Percentiles rank a stretch among this genome's conserved stretches.
Conservation (phyloP, 2,329 filamentous ascomycete genomes). For the Apiospora koreana region DNA sequence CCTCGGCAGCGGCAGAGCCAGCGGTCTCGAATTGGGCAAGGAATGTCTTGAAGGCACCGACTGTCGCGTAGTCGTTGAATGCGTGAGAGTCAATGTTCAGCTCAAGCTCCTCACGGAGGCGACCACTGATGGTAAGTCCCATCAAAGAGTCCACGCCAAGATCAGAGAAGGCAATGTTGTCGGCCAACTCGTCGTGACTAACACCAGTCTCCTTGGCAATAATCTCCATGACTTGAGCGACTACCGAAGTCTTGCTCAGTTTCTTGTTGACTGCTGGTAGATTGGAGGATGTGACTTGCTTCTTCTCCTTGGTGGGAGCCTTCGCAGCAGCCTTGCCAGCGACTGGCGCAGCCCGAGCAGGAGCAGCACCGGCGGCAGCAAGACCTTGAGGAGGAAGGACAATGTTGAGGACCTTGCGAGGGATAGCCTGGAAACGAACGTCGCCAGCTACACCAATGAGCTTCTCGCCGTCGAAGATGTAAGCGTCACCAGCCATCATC, state of each 20-base stretch:
- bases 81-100: constrained; percentile 54
- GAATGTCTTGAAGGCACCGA: constrained; percentile 53
- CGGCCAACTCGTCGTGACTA: constrained; percentile 53
- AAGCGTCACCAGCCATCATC: constrained; percentile 55
- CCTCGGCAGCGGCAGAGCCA: constrained; percentile 30
- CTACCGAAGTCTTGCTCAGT: constrained; percentile 45
- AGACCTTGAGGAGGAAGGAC: constrained; percentile 64
- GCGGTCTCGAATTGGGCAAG: constrained; percentile 37
- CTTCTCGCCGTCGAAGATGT: constrained; percentile 53
- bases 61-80: constrained; percentile 55
- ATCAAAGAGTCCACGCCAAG: constrained; percentile 65
- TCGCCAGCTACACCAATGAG: constrained; percentile 53
- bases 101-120: constrained; percentile 59
- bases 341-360: constrained; percentile 32
- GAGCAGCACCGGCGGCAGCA: constrained; percentile 37
- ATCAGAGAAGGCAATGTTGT: constrained; percentile 57
- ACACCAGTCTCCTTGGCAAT: constrained; percentile 59
- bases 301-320: constrained; percentile 41
- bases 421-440: constrained; percentile 68
- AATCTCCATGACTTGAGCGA: constrained; percentile 50
- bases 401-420: constrained; percentile 65
- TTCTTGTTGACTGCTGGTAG: constrained; percentile 53
- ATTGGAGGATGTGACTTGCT: constrained; percentile 47
- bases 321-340: constrained; percentile 37
- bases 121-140: constrained; percentile 56